Evolutionary conservation across 1,139 yeast genomes (phyloP).

Genomic region (Geotrichum phurueaensis): DNA sequence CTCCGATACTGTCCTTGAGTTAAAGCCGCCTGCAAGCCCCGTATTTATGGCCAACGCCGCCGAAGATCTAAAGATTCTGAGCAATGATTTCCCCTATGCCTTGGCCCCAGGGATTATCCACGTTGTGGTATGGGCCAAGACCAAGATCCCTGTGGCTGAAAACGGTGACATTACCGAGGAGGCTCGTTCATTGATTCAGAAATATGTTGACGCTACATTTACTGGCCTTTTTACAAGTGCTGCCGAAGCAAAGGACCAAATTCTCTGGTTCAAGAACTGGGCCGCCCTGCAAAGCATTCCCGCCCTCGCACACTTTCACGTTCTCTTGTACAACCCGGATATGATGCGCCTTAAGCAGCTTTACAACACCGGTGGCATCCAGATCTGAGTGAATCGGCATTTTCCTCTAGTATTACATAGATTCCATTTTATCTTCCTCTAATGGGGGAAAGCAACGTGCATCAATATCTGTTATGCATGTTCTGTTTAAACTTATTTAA

Average conservation of each 20-base stretch:
- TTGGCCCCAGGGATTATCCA: conserved; percentile 36
- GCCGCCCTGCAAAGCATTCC: conserved; percentile 37
- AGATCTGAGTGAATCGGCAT: not conserved
- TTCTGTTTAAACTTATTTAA: not conserved
- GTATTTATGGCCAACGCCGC: conserved; percentile 25
- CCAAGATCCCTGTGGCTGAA: conserved; percentile 31
- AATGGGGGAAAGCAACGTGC: not conserved
- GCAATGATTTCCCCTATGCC: conserved; percentile 41
- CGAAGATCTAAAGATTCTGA: conserved; percentile 34
- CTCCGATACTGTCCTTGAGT: conserved; percentile 10
- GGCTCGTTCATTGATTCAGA: conserved; percentile 26
- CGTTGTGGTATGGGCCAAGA: conserved; percentile 40
- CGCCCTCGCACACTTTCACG: conserved; percentile 40
- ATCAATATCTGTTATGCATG: not conserved
- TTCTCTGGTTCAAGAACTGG: conserved; percentile 41
- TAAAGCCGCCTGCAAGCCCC: conserved; percentile 17
- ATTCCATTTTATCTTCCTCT: not conserved
- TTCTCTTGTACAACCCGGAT: conserved; percentile 31
- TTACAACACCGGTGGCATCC: conserved; percentile 18
- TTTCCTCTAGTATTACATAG: not conserved
- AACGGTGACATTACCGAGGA: conserved; percentile 28
- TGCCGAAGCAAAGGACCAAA: conserved; percentile 18
- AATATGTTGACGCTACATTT: conserved; percentile 32
- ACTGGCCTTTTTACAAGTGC: conserved; percentile 24
- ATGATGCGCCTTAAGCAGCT: conserved; percentile 20